Evolutionary conservation across 2,329 filamentous ascomycete species (phyloP), one percentile per base, ranked within the genome.

Genomic region (Colletotrichum neosansevieriae): DNA sequence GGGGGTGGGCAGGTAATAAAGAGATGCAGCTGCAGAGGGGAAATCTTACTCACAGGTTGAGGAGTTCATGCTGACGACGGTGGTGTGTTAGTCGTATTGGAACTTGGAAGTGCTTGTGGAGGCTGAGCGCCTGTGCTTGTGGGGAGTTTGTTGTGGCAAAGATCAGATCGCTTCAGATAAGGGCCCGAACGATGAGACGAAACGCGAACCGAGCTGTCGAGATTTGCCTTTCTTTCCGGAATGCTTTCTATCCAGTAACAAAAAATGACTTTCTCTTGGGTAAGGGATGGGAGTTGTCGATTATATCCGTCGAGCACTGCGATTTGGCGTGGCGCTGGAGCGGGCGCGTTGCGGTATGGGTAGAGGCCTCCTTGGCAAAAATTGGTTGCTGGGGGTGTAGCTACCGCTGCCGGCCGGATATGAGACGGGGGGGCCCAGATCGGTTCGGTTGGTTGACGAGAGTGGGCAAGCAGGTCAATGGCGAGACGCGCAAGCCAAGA

Each of bases 131-230:
- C 21, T 65, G 54, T 60, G 66, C 49, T 66, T 58, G 13, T 44
- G 32, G 53, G 29, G 53, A 17, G 53, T 17, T 57, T 7, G 53
- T 60, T 44, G 61, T 59, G 56, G 54, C 61, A 56, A 64, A 68
- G 56, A 66, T 69, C 34, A 19, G 61, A 66, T 66, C 56, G 66
- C 66, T 66, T 69, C 66, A 65, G 61, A 65, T 49, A 61, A 65
- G 49, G 61, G 40, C 40, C 53, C 34, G 49, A 51, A 32, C 42
- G 49, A 36, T 69, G 61, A 69, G 66, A 69, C 66, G 66, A 69
- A 69, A 69, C 66, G 56, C 61, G 66, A 69, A 69, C 66, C 66
- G 66, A 69, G 66, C 66, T 66, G 49, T 50, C 17, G 19, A 59
- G 38, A 9, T 7, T 32, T 36, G 38, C 34, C 49, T 56, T 49